phyloP scores from a whole-genome alignment of 331 rosid species.

The Quercus lobata region DNA sequence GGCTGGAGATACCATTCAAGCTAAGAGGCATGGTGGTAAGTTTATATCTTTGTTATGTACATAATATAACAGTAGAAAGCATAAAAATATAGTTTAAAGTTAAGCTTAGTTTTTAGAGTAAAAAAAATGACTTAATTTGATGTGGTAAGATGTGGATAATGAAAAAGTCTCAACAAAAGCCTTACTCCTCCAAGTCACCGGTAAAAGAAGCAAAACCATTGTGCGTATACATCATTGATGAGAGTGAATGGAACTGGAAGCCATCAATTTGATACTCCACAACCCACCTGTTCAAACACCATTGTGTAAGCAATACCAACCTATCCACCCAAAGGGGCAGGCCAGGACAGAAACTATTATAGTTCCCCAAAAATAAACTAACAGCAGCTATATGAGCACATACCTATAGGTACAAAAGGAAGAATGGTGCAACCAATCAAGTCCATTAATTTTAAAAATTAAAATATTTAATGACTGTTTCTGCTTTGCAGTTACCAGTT shows the following conservation, averaged over 20 bases:
- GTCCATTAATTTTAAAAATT: neutral
- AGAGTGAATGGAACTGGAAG: constrained; percentile 84
- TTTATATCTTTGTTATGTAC: neutral
- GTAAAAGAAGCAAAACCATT: constrained; percentile 97
- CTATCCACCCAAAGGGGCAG: constrained; percentile 18
- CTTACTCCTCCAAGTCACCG: constrained; percentile 97
- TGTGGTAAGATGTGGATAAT: constrained; percentile 11
- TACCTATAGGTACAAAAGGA: constrained; percentile 18
- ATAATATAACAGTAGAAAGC: too few species aligned
- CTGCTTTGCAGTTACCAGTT: constrained; percentile 58
- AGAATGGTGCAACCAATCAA: constrained; percentile 5
- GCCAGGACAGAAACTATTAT: neutral
- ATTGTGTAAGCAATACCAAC: constrained; percentile 18
- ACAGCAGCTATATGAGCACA: neutral
- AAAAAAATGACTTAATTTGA: neutral
- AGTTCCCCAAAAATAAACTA: constrained; percentile 17
- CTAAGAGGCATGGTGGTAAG: too few species aligned
- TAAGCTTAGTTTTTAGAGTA: neutral
- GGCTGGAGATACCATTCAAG: too few species aligned
- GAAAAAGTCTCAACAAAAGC: constrained; percentile 24
- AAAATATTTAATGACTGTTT: neutral
- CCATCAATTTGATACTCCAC: constrained; percentile 91
- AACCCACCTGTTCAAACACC: constrained; percentile 77
- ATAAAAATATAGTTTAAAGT: too few species aligned
- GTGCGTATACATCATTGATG: constrained; percentile 94